Percentiles rank a stretch among this genome's conserved stretches.
Conservation (phyloP, 208 protist genomes). For the Acanthamoeba castellanii region DNA sequence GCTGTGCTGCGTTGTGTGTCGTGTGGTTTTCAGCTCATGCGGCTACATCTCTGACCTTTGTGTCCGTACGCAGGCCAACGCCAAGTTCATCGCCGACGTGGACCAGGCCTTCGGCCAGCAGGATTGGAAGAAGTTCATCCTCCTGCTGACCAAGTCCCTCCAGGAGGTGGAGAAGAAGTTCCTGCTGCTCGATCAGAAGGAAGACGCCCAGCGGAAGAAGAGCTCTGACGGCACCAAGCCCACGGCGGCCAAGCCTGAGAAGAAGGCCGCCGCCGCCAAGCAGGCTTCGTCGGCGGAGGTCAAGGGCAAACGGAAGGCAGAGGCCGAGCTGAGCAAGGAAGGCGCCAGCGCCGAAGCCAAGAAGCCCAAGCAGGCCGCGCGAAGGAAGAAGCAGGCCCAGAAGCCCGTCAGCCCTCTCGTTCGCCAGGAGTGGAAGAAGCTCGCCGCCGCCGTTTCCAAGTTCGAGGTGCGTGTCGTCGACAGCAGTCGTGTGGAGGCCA, state of each 20-base stretch:
- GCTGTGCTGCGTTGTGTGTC: neutral
- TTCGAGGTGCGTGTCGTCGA: slow-evolving; percentile 57
- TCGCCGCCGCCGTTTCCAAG: slow-evolving; percentile 75
- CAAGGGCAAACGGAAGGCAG: slow-evolving; percentile 44
- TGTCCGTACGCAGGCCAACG: slow-evolving; percentile 62
- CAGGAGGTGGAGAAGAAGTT: slow-evolving; percentile 81
- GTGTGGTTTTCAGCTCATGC: neutral
- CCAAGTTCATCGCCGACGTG: slow-evolving; percentile 82
- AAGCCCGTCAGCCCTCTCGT: slow-evolving; percentile 50
- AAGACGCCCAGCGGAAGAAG: neutral
- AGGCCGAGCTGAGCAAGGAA: slow-evolving; percentile 24
- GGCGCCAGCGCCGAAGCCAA: slow-evolving; percentile 10
- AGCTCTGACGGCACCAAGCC: neutral
- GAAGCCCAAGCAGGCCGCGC: slow-evolving; percentile 48
- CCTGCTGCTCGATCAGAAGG: slow-evolving; percentile 23
- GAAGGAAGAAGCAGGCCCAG: neutral
- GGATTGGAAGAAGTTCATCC: slow-evolving; percentile 89
- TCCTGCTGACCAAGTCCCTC: slow-evolving; percentile 81
- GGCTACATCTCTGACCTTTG: neutral
- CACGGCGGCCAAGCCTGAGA: neutral
- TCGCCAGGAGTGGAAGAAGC: slow-evolving; percentile 82
- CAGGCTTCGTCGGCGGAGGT: neutral
- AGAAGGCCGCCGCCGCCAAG: neutral
- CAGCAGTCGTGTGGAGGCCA: neutral
- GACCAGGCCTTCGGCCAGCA: slow-evolving; percentile 86